Base-by-base conservation (phyloP, 1,139 yeast species). In the Geotrichum klebahnii region DNA sequence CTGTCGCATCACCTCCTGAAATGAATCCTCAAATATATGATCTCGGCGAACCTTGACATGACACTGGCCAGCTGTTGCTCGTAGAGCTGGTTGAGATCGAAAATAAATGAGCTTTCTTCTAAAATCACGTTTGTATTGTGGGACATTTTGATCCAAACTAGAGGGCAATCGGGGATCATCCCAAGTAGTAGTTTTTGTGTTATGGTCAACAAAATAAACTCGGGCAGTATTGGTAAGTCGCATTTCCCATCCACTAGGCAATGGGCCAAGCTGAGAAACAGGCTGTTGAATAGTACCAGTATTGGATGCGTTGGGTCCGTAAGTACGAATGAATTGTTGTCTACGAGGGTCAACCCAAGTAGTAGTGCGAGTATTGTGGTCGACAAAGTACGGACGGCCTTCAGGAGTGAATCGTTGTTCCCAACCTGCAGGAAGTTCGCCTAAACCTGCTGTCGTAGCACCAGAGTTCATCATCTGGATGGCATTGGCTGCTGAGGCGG, bases 241-340 rank as follows among this genome's bases (percentile, higher is more conserved):
- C 99, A 92, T 92, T 73, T 92, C 99, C 99, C 99, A 92, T 50
- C 99, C 99, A 48, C 92, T 82, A 48, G 99, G 99, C 63, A 92
- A 76, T 49, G 98, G 98, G 9, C 98, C 98, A 67, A 92, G 77
- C 68, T 94, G 97, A 47, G 96, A 85, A n/a, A 92, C 96, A 29
- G 98, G 96, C 71, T 92, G 98, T 28, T 46, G 53, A 22, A 51
- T 51, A 24, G 45, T 43, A 5, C 50, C 53, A 9, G 48, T 44
- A 12, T 31, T 34, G 2, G 53, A 34, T n/a, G 66, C 61, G 87
- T 88, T 61, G 29, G 66, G 61, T 3, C 62, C 61, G 68, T 86
- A 89, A 57, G 95, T 88, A 66, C 97, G 85, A 60, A 92, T 92
- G 68, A 89, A 92, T 73, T 92, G 99, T 70, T 92, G 98, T 70